Evolutionary conservation across 345 rosid genomes (phyloP).

Genomic region (Salix exigua): DNA sequence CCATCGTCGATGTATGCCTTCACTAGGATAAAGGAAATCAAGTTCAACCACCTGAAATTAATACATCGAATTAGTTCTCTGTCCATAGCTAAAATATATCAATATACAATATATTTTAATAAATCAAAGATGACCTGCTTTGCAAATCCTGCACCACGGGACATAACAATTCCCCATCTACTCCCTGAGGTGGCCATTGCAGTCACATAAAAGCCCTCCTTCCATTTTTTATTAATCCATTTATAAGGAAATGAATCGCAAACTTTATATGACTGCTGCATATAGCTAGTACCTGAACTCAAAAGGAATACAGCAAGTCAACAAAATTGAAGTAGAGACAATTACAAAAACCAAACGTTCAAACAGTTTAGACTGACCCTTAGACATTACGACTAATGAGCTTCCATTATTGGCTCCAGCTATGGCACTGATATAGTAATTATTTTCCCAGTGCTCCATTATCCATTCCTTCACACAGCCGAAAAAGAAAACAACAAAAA

Average conservation of each 20-base stretch:
- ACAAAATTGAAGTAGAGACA: not conserved
- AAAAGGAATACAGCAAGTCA: not conserved
- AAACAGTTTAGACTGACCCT: slow-evolving; percentile 47
- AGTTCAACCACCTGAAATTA: slow-evolving; percentile 77
- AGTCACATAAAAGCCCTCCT: slow-evolving; percentile 88
- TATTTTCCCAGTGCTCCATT: slow-evolving; percentile 99
- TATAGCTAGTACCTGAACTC: slow-evolving; percentile 58
- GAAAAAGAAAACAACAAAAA: not conserved
- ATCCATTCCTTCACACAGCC: slow-evolving; percentile 76
- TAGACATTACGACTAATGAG: slow-evolving; percentile 96
- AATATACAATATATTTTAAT: not conserved
- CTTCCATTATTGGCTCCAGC: slow-evolving; percentile 92
- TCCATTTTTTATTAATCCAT: slow-evolving; percentile 98
- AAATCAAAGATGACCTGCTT: slow-evolving; percentile 54
- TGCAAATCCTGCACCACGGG: slow-evolving; percentile 79
- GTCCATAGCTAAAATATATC: not conserved
- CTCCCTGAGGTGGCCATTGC: slow-evolving; percentile 91
- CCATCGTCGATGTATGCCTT: slow-evolving; percentile 93
- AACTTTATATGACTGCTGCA: slow-evolving; percentile 95
- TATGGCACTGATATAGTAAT: slow-evolving; percentile 82
- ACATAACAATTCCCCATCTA: slow-evolving; percentile 96
- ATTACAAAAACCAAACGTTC: not conserved
- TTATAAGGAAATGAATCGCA: slow-evolving; percentile 90
- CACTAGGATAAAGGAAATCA: slow-evolving; percentile 95
- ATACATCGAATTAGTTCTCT: not conserved